Evolutionary conservation across 2,329 filamentous ascomycete species (phyloP).

Genomic region (Fusarium brachygibbosum): DNA sequence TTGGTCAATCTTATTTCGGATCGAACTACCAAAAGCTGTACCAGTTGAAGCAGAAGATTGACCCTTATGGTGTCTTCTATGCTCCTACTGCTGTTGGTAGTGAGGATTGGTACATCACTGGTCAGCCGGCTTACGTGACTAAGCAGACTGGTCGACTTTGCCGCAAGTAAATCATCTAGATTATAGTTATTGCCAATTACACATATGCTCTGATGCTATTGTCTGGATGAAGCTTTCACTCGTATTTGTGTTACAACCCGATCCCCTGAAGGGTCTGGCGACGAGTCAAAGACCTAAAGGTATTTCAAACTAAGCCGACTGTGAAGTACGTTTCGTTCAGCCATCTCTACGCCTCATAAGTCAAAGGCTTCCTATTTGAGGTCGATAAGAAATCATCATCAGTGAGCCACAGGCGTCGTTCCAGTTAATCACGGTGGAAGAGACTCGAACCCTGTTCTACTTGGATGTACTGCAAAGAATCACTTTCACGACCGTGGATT

Average conservation of each 20-base stretch:
- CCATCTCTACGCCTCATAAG: no score
- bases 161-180: slow-evolving; percentile 20
- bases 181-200: no score
- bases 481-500: background rate
- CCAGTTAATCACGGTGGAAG: background rate
- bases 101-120: slow-evolving; percentile 53
- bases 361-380: background rate
- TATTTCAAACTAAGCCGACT: background rate
- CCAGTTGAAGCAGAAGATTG: slow-evolving; percentile 53
- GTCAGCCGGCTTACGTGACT: slow-evolving; percentile 29
- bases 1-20: slow-evolving; percentile 56
- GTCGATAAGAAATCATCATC: background rate
- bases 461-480: background rate
- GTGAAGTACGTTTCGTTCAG: background rate
- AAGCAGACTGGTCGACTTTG: slow-evolving; percentile 39
- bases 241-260: background rate
- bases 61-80: slow-evolving; percentile 55
- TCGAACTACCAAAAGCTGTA: slow-evolving; percentile 54
- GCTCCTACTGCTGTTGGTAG: slow-evolving; percentile 55
- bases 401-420: background rate
- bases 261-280: background rate
- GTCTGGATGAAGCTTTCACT: background rate
- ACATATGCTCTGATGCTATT: no score
- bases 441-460: accelerated
- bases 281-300: background rate